Percentiles rank a stretch among this genome's conserved stretches.
phyloP scores from a whole-genome alignment of 495 filamentous ascomycete genomes.

The Xylaria bambusicola region DNA sequence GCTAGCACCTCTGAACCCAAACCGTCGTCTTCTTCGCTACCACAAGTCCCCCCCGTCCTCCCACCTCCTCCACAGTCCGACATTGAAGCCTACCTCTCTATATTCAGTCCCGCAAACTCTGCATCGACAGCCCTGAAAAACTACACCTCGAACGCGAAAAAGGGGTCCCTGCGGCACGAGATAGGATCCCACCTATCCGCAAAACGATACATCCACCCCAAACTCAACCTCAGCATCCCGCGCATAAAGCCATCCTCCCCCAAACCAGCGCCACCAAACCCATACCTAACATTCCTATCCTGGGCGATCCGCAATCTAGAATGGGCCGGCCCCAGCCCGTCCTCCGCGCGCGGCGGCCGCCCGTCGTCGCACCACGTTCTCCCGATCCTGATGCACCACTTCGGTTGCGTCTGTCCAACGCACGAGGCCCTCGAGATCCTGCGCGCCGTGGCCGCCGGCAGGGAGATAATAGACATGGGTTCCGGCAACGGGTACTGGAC shows the following conservation, averaged over 20 bases:
- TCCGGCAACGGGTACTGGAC: conserved; percentile 66
- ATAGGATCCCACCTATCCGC: conserved; percentile 51
- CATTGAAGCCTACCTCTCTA: conserved; percentile 56
- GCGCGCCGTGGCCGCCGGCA: conserved; percentile 39
- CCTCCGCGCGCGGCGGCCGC: conserved; percentile 27
- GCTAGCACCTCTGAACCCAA: too few species aligned
- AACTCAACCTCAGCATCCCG: conserved; percentile 33
- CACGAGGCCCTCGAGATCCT: conserved; percentile 57
- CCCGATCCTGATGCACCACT: conserved; percentile 68
- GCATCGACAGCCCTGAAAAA: conserved; percentile 54
- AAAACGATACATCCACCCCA: conserved; percentile 41
- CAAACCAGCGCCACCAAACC: conserved; percentile 47
- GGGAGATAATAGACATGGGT: conserved; percentile 55
- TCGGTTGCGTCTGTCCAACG: conserved; percentile 61
- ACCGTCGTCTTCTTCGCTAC: too few species aligned
- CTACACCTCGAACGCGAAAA: conserved; percentile 60
- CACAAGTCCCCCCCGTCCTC: conserved; percentile 30
- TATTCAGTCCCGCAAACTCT: conserved; percentile 54
- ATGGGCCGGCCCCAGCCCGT: conserved; percentile 54
- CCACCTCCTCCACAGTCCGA: conserved; percentile 50
- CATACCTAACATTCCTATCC: conserved; percentile 58
- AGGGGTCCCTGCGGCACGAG: conserved; percentile 51
- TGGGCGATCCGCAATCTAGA: conserved; percentile 47
- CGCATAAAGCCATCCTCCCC: conserved; percentile 40
- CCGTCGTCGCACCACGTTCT: conserved; percentile 56